Percentiles rank a stretch among this genome's conserved stretches.
Conservation (phyloP, 352 stramenopile genomes). For the Phytophthora palmivora region DNA sequence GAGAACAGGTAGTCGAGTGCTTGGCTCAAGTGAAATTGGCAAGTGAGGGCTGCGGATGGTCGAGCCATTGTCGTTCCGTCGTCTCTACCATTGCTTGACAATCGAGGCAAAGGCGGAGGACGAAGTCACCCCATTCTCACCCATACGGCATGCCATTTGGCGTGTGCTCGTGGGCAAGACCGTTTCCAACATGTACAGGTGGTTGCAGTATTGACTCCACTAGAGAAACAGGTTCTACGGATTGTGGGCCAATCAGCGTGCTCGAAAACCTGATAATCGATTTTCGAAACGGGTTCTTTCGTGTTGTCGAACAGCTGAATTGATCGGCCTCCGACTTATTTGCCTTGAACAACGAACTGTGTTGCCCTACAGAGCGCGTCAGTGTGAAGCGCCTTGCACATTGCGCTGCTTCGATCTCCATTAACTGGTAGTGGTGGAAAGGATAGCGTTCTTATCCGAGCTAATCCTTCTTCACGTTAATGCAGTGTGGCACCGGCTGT, state of each 20-base stretch:
- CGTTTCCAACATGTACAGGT: constrained; percentile 11
- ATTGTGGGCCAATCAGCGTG: constrained; percentile 1
- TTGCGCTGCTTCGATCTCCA: not conserved
- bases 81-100: constrained; percentile 15
- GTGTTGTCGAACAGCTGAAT: constrained; percentile 21
- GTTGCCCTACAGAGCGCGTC: too few species aligned
- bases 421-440: constrained; percentile 1
- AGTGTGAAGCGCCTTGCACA: not conserved
- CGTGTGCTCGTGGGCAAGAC: constrained; percentile 15
- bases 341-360: too few species aligned
- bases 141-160: constrained; percentile 29
- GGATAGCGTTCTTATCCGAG: constrained; percentile 19
- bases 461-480: constrained; percentile 14
- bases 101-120: constrained; percentile 2
- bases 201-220: constrained; percentile 4
- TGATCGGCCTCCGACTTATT: not conserved
- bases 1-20: constrained; percentile 16
- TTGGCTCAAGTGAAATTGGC: constrained; percentile 33
- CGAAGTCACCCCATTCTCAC: not conserved
- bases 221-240: constrained; percentile 4
- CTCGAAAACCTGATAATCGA: not conserved
- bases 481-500: constrained; percentile 17
- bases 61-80: not conserved
- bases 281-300: constrained; percentile 22
- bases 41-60: constrained; percentile 19